Base-by-base conservation (phyloP, 305 asterid species). In the Fraxinus greggii region DNA sequence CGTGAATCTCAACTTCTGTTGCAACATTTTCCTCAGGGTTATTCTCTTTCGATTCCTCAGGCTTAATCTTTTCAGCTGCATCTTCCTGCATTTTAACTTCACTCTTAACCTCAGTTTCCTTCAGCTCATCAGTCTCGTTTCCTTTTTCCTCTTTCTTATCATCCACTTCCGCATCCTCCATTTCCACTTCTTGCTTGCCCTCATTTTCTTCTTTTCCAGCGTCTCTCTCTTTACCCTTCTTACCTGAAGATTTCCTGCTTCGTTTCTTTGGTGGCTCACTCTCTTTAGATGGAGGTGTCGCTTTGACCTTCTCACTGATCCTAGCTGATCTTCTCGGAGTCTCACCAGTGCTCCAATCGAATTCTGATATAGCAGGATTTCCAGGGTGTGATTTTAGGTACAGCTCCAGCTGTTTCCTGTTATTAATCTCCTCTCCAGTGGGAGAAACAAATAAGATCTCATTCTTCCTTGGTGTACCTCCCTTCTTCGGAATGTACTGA, bases 261-360 rank as follows among this genome's bases (percentile, higher is more conserved):
- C 93, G 90, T 80, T 94, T 96, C 56, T 72, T 88, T 17, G 92
- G 89, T 12, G 89, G 89, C 83, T 87, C 95, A 42, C 65, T 86
- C 67, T 85, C 98, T 80, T 85, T 85, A 2, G 93, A 80, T 0
- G 89, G 93, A 36, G 96, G 97, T 24, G 88, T 88, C 21, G 89
- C 84, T 88, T 93, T 94, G 32, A 75, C 91, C 88, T 90, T 94
- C 87, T 88, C 94, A 29, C 91, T 90, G 88, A 96, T 93, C 86
- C 99, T 91, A 26, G 97, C 92, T 2, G 99, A 96, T 80, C 99
- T 90, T 80, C 99, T 90, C 3, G 93, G 98, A 26, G 95, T 90
- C 79, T 94, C 98, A 28, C 97, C 97, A 1, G 95, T 90, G 78
- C 92, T 88, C 99, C 99, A 96, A 80, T 96, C 98, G 69, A 96